phyloP scores from a whole-genome alignment of 495 filamentous ascomycete species.

The Haplographium delicatum region DNA sequence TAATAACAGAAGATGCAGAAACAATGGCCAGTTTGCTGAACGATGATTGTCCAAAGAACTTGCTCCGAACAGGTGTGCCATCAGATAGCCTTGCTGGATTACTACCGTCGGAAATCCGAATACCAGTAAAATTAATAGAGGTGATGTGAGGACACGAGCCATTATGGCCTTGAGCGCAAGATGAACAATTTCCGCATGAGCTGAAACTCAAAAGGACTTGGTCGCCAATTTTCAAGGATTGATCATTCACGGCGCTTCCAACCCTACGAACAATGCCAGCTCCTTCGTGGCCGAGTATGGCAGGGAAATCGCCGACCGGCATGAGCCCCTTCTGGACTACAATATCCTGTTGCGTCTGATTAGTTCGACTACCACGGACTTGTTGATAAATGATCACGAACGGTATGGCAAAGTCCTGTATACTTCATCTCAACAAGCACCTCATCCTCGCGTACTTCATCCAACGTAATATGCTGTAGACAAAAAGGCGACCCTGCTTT shows the following conservation, averaged over 20 bases:
- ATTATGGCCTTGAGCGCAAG: too few species aligned
- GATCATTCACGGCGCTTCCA: constrained; percentile 26
- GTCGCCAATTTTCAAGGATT: constrained; percentile 38
- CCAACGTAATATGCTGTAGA: not conserved
- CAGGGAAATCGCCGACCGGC: not conserved
- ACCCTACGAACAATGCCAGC: not conserved
- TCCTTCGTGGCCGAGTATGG: constrained; percentile 3
- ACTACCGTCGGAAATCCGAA: not conserved
- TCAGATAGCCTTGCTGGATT: not conserved
- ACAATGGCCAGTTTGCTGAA: not conserved
- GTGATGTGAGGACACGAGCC: too few species aligned
- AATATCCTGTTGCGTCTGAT: not conserved
- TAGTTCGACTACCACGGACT: not conserved
- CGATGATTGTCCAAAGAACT: not conserved
- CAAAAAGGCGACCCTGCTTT: not conserved
- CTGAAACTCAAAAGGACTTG: constrained; percentile 38
- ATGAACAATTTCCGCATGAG: too few species aligned
- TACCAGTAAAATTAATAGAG: too few species aligned
- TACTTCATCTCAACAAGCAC: constrained; percentile 5
- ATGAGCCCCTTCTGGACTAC: not conserved
- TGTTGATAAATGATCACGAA: not conserved
- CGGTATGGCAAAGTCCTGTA: constrained; percentile 5
- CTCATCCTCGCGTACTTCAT: constrained; percentile 1
- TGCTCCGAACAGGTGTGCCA: not conserved
- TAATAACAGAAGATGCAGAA: too few species aligned